Conservation (phyloP, 2,329 filamentous ascomycete genomes). For the Daldinia sp. region DNA sequence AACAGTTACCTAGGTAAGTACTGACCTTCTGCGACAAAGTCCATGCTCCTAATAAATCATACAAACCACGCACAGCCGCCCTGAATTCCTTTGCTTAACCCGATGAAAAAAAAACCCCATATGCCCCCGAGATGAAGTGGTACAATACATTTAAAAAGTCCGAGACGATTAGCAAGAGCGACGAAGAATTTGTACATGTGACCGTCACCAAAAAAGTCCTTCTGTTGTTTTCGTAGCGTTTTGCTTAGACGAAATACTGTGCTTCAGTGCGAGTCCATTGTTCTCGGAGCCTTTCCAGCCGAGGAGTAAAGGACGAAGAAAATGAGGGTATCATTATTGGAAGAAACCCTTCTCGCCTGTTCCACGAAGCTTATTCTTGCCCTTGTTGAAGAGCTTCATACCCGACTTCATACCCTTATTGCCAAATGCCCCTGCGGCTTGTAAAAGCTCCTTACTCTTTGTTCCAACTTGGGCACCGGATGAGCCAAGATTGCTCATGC, state of each 20-base stretch:
- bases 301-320: slow-evolving; percentile 45
- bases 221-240: not conserved
- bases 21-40: slow-evolving; percentile 16
- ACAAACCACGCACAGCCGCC: slow-evolving; percentile 16
- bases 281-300: slow-evolving; percentile 9
- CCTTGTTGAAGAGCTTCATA: slow-evolving; percentile 90
- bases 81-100: slow-evolving; percentile 18
- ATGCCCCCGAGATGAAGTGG: slow-evolving; percentile 17
- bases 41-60: slow-evolving; percentile 20
- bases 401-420: slow-evolving; percentile 92
- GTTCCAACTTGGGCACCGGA: slow-evolving; percentile 73
- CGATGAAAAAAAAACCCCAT: slow-evolving; percentile 20
- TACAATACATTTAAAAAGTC: slow-evolving; percentile 25
- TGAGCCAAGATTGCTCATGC: slow-evolving; percentile 58
- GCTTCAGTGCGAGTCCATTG: slow-evolving; percentile 12
- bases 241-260: slow-evolving; percentile 6
- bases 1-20: slow-evolving; percentile 31
- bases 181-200: not conserved
- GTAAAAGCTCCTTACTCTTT: slow-evolving; percentile 88
- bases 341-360: slow-evolving; percentile 89
- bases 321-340: slow-evolving; percentile 56
- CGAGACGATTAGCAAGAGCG: not conserved
- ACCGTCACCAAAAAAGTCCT: not conserved
- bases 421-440: slow-evolving; percentile 85
- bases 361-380: slow-evolving; percentile 81